Percentiles rank a stretch among this genome's conserved stretches.
phyloP scores from a whole-genome alignment of 768 basidiomycete genomes.

The Chlorophyllum brunneum region DNA sequence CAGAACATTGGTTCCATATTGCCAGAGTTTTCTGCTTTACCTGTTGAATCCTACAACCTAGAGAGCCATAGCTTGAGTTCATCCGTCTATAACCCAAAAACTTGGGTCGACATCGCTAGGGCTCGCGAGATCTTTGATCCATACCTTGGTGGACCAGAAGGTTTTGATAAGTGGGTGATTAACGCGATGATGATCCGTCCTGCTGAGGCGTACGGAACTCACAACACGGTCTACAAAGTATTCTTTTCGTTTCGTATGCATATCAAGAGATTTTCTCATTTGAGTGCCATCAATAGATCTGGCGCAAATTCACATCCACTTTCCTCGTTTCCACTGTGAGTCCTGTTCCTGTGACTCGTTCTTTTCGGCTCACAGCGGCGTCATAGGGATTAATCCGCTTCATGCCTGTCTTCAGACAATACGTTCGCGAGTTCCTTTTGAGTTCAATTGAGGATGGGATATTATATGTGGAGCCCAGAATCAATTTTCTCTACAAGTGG shows the following conservation, averaged over 20 bases:
- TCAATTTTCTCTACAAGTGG: slow-evolving; percentile 61
- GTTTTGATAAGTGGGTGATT: slow-evolving; percentile 67
- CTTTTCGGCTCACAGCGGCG: neutral
- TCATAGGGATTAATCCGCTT: slow-evolving; percentile 45
- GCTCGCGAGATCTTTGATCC: slow-evolving; percentile 52
- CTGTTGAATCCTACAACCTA: slow-evolving; percentile 29
- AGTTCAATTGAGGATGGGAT: slow-evolving; percentile 71
- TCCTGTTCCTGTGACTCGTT: slow-evolving; percentile 7
- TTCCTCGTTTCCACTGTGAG: slow-evolving; percentile 46
- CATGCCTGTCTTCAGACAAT: slow-evolving; percentile 57
- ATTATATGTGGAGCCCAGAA: slow-evolving; percentile 63
- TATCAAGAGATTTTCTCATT: neutral
- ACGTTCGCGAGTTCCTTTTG: slow-evolving; percentile 58
- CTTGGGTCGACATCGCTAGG: slow-evolving; percentile 54
- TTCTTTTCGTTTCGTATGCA: neutral
- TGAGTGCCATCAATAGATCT: slow-evolving; percentile 47
- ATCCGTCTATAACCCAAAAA: slow-evolving; percentile 34
- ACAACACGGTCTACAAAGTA: slow-evolving; percentile 67
- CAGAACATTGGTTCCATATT: slow-evolving; percentile 36
- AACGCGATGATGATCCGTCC: slow-evolving; percentile 64
- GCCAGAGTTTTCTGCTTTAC: slow-evolving; percentile 53
- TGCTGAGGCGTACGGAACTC: slow-evolving; percentile 65
- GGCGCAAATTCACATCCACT: slow-evolving; percentile 64
- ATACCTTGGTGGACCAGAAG: slow-evolving; percentile 53
- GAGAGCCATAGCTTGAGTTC: slow-evolving; percentile 33